phyloP scores from a whole-genome alignment of 495 filamentous ascomycete species.

The Neurospora sp. region DNA sequence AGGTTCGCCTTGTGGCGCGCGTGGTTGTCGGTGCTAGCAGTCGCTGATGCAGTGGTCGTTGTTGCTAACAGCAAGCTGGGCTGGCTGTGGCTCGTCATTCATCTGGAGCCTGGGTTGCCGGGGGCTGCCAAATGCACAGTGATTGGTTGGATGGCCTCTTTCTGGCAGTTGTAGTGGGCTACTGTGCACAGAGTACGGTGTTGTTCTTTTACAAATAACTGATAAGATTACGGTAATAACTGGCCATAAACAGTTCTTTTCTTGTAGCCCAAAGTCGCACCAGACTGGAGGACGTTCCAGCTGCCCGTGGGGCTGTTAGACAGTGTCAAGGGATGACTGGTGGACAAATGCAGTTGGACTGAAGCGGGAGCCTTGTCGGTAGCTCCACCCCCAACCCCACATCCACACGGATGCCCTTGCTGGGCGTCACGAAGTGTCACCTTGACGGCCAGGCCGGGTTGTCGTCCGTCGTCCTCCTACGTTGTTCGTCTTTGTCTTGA shows the following conservation, averaged over 20 bases:
- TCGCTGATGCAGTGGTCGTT: conserved; percentile 1
- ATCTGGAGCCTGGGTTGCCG: conserved; percentile 14
- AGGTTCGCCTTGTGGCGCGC: conserved; percentile 23
- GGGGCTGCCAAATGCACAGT: background rate
- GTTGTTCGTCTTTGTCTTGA: background rate
- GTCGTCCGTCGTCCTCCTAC: background rate
- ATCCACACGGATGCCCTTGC: background rate
- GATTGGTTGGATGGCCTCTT: background rate
- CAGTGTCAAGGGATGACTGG: background rate
- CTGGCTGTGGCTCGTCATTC: conserved; percentile 17
- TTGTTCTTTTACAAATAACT: background rate
- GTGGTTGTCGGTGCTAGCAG: conserved; percentile 2
- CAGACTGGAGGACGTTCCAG: background rate
- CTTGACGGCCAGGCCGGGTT: background rate
- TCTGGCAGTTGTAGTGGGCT: background rate
- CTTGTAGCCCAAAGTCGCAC: background rate
- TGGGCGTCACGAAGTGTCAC: background rate
- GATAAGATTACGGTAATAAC: too few species aligned
- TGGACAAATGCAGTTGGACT: background rate
- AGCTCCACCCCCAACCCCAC: background rate
- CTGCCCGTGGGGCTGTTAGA: background rate
- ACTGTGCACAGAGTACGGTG: background rate
- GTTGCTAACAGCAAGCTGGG: conserved; percentile 8
- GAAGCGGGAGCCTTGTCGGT: background rate
- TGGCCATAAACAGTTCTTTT: background rate